Evolutionary conservation across 176 grass and related monocot genomes (phyloP), one percentile per base, ranked within the genome.

Genomic region (Musa troglodytarum): DNA sequence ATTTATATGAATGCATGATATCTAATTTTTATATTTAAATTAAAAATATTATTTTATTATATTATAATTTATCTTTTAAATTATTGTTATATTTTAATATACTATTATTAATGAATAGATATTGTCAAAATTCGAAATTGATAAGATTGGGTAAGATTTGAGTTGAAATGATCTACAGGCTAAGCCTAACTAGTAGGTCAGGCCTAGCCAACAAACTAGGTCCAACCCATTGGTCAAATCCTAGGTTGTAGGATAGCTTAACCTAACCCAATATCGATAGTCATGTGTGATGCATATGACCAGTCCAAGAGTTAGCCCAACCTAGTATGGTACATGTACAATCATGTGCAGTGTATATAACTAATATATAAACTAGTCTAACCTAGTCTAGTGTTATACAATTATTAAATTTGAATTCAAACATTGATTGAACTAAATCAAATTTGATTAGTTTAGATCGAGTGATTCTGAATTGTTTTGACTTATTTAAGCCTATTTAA

Each of bases 261-360:
- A 0, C 29, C 2, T 0, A 29, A 3, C 29, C 2, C 29, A 29
- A 29, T 2, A 29, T 29, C 0, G 29, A 2, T 3, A 29, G 0
- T 29, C 29, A 34, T 5, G 3, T 5, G 34, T 0, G 4, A 34
- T 3, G 0, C 34, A 34, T 4, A 34, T 34, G 34, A 34, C 3
- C 0, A 5, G 34, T 3, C 0, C 3, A 4, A 5, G 34, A 0
- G 34, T 0, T 34, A 4, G 0, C 3, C 3, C 3, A 34, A 34
- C 34, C 34, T 34, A 5, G 0, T 34, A 0, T 29, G 2, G 29
- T 29, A 2, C 2, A 29, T 29, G 2, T 0, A 29, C 3, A 34
- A 0, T 5, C 4, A 34, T 34, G 4, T 34, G 3, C 34, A 34
- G 0, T 34, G 3, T 0, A 34, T 4, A 34, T 34, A 4, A 34